These are phyloP conservation scores for Climacium dendroides DNA, from an alignment of 225 moss, liverwort and hornwort genomes.

Conservation along the genomic window DNA sequence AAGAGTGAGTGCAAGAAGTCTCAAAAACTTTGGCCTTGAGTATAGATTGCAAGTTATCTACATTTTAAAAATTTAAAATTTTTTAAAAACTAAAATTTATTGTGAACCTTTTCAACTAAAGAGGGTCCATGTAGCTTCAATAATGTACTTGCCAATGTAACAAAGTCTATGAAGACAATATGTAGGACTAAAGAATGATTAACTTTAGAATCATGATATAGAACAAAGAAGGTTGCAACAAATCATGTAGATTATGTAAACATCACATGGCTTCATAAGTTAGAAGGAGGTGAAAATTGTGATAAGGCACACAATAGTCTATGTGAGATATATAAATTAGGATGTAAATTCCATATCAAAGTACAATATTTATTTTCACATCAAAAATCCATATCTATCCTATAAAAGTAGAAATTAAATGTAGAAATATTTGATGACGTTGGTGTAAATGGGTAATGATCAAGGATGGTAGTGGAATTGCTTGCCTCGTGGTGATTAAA, in stretches of 20 bases:
- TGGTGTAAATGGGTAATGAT: neutral
- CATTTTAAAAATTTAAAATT: too few relatives aligned
- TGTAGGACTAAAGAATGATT: neutral
- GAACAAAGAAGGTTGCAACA: neutral
- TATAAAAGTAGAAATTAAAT: neutral
- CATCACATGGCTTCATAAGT: neutral
- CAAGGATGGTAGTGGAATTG: neutral
- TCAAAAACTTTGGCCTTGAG: fast-evolving
- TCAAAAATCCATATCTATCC: neutral
- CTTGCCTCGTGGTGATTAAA: neutral
- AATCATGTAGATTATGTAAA: neutral
- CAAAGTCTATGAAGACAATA: neutral
- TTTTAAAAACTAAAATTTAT: too few relatives aligned
- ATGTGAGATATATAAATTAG: neutral
- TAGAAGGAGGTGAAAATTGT: fast-evolving
- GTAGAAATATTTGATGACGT: neutral
- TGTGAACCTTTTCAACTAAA: too few relatives aligned
- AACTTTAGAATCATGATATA: fast-evolving
- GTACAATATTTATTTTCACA: too few relatives aligned
- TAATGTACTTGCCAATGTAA: neutral
- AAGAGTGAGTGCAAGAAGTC: too few relatives aligned
- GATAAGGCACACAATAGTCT: neutral
- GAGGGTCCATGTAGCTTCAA: neutral
- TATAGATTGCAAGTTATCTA: too few relatives aligned
- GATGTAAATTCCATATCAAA: neutral